Conservation (phyloP, 2,329 filamentous ascomycete genomes). For the Polytolypa hystricis region DNA sequence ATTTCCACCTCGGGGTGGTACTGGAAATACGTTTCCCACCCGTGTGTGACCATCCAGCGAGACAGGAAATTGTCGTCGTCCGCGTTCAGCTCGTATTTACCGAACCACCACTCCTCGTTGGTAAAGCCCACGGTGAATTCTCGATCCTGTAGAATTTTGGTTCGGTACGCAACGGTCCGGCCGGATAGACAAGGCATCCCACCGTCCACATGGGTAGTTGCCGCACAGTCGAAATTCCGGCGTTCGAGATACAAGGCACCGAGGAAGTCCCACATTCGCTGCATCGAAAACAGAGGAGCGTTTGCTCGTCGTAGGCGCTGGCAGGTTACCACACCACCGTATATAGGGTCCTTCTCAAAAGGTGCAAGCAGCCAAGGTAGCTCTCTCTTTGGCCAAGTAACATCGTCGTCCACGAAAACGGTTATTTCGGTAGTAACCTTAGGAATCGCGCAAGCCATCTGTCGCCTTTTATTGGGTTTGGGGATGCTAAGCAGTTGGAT, state of each 20-base stretch:
- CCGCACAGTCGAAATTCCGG: conserved; percentile 92
- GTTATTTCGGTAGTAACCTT: conserved; percentile 74
- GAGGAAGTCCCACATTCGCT: conserved; percentile 73
- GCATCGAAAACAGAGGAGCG: conserved; percentile 43
- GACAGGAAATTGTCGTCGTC: conserved; percentile 99
- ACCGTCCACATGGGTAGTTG: conserved; percentile 87
- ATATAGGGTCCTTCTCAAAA: conserved; percentile 64
- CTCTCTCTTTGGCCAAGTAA: conserved; percentile 78
- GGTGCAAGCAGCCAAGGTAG: conserved; percentile 87
- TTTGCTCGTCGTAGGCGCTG: conserved; percentile 68
- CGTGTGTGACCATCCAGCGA: conserved; percentile 83
- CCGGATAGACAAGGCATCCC: conserved; percentile 96
- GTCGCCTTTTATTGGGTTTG: conserved; percentile 89
- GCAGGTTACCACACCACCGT: conserved; percentile 86
- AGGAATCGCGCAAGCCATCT: conserved; percentile 84
- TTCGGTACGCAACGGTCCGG: conserved; percentile 83
- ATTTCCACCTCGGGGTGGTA: conserved; percentile 86
- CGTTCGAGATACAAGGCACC: conserved; percentile 86
- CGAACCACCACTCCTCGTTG: conserved; percentile 70
- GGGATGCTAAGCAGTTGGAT: conserved; percentile 65
- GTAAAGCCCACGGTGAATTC: conserved; percentile 83
- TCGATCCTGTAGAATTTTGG: conserved; percentile 73
- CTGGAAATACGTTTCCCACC: conserved; percentile 92
- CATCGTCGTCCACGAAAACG: conserved; percentile 90
- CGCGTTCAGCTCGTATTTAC: conserved; percentile 79